Evolutionary conservation across 768 basidiomycete species (phyloP), one percentile per base, ranked within the genome.

Genomic region (Hericium coralloides): DNA sequence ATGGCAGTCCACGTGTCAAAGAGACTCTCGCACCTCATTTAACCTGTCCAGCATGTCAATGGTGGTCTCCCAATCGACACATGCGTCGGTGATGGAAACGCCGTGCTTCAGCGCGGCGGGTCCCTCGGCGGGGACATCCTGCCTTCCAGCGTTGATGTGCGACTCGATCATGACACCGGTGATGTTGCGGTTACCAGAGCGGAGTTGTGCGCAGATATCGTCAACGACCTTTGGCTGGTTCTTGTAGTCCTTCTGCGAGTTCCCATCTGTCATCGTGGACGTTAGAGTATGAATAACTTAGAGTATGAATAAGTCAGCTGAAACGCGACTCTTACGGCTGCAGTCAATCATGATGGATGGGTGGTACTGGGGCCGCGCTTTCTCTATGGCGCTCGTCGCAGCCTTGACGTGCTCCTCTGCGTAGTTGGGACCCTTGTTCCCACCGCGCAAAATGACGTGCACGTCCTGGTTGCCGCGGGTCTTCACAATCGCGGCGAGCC

Each of bases 91-190:
- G 68, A 95, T 94, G 60, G 84, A 87, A 55, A 95, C 82, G 54
- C 91, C 91, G 57, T 85, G 75, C 70, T 88, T 91, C 63, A 94
- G 79, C 9, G 68, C 79, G 17, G 72, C 62, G 0, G 87, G 85
- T 7, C 93, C 89, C 61, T 69, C 70, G 12, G 67, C 60, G 17
- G 95, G 94, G 14, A 95, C 89, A 63, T 93, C 89, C 74, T 99
- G 95, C 58, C 85, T 76, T 18, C 95, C 95, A 52, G 85, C 87
- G 66, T 89, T 87, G 72, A 99, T 85, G 70, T 98, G 89, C 12
- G 87, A 90, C 74, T 99, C 95, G 68, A 99, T 82, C 95, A 99
- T 98, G 57, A 98, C 92, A 49, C 95, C 95, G 4, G 91, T 91
- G 71, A 99, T 87, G 64, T 78, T 76, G 57, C 70, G 76, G 59